phyloP scores from a whole-genome alignment of 305 asterid species.

The Fraxinus ornus region DNA sequence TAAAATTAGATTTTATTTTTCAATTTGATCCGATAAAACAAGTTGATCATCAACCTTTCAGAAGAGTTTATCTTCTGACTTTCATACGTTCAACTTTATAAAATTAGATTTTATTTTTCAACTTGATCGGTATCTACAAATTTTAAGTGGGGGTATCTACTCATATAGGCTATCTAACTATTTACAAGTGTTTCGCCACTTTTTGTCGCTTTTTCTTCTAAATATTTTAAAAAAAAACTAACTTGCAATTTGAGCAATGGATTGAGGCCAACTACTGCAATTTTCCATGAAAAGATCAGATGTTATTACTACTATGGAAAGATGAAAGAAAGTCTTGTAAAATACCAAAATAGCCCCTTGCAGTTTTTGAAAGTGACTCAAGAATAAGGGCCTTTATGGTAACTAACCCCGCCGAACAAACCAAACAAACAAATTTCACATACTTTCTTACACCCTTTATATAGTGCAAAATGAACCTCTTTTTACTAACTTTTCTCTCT shows the following conservation, averaged over 20 bases:
- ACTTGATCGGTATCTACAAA: not conserved
- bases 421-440: not conserved
- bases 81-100: not conserved
- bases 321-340: not conserved
- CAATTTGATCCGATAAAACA: not conserved
- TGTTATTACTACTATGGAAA: not conserved
- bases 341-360: not conserved
- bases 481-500: not conserved
- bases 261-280: not conserved
- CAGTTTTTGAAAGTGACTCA: not conserved
- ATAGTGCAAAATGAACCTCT: not conserved
- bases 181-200: too few relatives aligned
- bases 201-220: not conserved
- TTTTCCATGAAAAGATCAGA: not conserved
- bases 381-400: not conserved
- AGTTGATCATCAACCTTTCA: not conserved
- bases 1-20: too few relatives aligned
- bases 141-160: not conserved
- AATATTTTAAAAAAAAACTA: not conserved
- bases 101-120: not conserved
- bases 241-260: not conserved
- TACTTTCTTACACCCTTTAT: not conserved
- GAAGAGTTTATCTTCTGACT: not conserved
- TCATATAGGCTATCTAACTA: not conserved
- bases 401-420: not conserved